These are phyloP conservation scores for Phytophthora pistaciae DNA, from an alignment of 352 stramenopile species.

Conservation along the genomic window DNA sequence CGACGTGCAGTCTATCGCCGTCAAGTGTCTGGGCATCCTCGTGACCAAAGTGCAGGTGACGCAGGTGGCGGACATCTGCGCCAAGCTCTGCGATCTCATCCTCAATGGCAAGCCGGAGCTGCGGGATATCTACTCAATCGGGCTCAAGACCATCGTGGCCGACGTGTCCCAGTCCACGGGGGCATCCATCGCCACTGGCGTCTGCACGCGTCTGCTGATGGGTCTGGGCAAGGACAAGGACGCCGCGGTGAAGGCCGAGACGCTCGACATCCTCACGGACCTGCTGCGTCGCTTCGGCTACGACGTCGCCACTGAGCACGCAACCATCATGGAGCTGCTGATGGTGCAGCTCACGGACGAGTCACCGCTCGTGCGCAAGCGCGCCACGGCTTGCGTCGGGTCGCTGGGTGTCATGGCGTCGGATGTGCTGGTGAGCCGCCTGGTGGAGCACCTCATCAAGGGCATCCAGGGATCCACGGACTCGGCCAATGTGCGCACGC, in stretches of 20 bases:
- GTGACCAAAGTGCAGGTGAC: slow-evolving; percentile 97
- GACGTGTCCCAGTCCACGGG: slow-evolving; percentile 95
- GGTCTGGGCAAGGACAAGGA: slow-evolving; percentile 78
- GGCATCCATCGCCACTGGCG: slow-evolving; percentile 76
- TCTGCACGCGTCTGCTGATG: slow-evolving; percentile 75
- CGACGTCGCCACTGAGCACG: slow-evolving; percentile 89
- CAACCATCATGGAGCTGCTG: slow-evolving; percentile 90
- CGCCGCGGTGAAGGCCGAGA: slow-evolving; percentile 92
- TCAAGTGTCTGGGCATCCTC: slow-evolving; percentile 95
- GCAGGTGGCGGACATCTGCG: slow-evolving; percentile 97
- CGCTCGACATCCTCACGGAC: slow-evolving; percentile 98
- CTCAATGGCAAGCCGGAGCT: slow-evolving; percentile 97
- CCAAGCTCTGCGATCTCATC: slow-evolving; percentile 97
- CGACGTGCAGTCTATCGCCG: slow-evolving; percentile 97
- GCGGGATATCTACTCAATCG: slow-evolving; percentile 99
- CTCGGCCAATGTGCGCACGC: slow-evolving; percentile 86
- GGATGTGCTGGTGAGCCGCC: slow-evolving; percentile 93
- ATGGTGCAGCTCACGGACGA: slow-evolving; percentile 86
- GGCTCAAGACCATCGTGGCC: slow-evolving; percentile 96
- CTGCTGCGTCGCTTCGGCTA: slow-evolving; percentile 96
- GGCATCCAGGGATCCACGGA: slow-evolving; percentile 87
- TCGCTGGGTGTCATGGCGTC: slow-evolving; percentile 96
- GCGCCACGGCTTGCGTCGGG: slow-evolving; percentile 95
- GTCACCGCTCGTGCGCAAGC: slow-evolving; percentile 95
- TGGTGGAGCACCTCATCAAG: slow-evolving; percentile 94